Evolutionary conservation across 768 basidiomycete genomes (phyloP).

Genomic region (Lactarius sp.): DNA sequence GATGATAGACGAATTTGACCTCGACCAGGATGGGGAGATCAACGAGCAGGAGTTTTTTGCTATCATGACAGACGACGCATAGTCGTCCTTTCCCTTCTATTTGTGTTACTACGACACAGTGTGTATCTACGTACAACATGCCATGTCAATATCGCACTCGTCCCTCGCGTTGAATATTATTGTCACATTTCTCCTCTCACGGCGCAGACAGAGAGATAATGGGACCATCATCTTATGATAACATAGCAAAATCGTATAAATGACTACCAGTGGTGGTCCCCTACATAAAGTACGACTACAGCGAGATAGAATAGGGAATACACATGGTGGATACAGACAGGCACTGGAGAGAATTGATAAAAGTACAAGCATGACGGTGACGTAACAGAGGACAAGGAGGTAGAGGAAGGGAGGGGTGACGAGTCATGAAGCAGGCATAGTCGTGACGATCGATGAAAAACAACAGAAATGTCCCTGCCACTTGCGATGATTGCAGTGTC

Average conservation of each 20-base stretch:
- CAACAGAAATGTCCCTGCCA: constrained; percentile 13
- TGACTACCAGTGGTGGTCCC: constrained; percentile 4
- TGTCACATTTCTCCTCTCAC: not conserved
- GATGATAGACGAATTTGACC: constrained; percentile 99
- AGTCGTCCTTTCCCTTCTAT: constrained; percentile 18
- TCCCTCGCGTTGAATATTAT: not conserved
- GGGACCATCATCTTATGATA: not conserved
- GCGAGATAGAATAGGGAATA: constrained; percentile 26
- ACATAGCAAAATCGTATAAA: constrained; percentile 17
- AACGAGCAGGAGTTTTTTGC: constrained; percentile 94
- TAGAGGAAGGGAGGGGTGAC: not conserved
- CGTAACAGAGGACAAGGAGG: not conserved
- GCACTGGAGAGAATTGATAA: constrained; percentile 19
- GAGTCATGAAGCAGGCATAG: constrained; percentile 16
- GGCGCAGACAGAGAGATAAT: not conserved
- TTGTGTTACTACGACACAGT: not conserved
- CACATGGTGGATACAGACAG: constrained; percentile 24
- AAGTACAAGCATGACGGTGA: constrained; percentile 23
- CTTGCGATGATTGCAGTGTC: constrained; percentile 15
- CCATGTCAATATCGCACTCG: not conserved
- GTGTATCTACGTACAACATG: not conserved
- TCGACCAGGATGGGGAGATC: constrained; percentile 97
- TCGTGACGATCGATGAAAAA: constrained; percentile 9
- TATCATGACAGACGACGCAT: constrained; percentile 94
- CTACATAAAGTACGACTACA: constrained; percentile 24